phyloP scores from a whole-genome alignment of 371 early-diverging fungal species.

The Lichtheimia hyalospora region DNA sequence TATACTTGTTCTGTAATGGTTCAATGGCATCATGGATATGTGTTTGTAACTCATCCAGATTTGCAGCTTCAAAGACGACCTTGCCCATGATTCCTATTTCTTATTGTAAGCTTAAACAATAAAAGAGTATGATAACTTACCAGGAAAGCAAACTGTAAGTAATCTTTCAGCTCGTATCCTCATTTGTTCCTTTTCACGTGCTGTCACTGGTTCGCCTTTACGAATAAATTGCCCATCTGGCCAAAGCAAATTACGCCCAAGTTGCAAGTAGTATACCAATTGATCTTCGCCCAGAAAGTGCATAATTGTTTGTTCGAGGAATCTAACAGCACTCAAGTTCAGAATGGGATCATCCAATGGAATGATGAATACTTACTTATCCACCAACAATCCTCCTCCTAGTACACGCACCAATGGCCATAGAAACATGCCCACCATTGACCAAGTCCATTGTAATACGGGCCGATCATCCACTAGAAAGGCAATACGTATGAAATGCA shows the following conservation, averaged over 20 bases:
- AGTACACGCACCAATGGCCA: constrained; percentile 47
- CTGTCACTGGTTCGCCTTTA: constrained; percentile 32
- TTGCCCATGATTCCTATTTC: constrained; percentile 10
- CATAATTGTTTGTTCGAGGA: constrained; percentile 56
- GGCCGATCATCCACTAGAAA: constrained; percentile 37
- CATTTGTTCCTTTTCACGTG: constrained; percentile 32
- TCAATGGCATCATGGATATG: constrained; percentile 39
- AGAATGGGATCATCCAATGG: background rate
- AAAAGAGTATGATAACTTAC: constrained; percentile 18
- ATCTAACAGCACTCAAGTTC: constrained; percentile 21
- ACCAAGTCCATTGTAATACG: constrained; percentile 44
- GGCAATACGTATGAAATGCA: constrained; percentile 33
- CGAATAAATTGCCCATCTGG: constrained; percentile 52
- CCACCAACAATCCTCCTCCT: constrained; percentile 45
- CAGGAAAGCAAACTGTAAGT: constrained; percentile 37
- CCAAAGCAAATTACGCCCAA: constrained; percentile 59
- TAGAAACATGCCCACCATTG: constrained; percentile 46
- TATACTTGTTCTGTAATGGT: constrained; percentile 47
- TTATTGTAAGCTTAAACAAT: background rate
- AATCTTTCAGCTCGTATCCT: constrained; percentile 42
- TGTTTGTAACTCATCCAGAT: constrained; percentile 35
- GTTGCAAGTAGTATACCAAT: constrained; percentile 53
- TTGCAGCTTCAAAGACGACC: constrained; percentile 36
- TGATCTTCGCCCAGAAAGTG: constrained; percentile 59
- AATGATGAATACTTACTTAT: constrained; percentile 27